Evolutionary conservation across 2,329 filamentous ascomycete genomes (phyloP).

Genomic region (Pseudophaeomoniella oleicola): DNA sequence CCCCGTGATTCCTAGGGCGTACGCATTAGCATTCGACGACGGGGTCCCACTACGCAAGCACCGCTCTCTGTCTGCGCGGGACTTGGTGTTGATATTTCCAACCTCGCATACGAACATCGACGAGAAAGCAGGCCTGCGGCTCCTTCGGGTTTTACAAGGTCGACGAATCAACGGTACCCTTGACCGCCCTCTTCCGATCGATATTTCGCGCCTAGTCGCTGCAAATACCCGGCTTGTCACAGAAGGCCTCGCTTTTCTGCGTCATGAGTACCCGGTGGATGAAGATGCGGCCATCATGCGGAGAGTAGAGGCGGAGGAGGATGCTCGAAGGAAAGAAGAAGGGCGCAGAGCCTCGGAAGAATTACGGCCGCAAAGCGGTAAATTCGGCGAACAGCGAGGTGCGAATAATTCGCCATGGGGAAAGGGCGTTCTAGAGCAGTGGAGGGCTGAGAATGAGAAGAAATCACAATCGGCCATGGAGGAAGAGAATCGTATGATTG

Average conservation of each 20-base stretch:
- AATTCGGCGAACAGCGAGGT: conserved; percentile 1
- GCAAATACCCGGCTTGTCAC: conserved; percentile 16
- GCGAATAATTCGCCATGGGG: conserved; percentile 27
- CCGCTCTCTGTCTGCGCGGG: neutral
- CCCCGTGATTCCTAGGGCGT: neutral
- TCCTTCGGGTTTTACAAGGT: conserved; percentile 25
- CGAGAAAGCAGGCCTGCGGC: conserved; percentile 11
- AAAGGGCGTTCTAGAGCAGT: conserved; percentile 24
- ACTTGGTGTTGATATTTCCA: neutral
- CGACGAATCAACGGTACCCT: conserved; percentile 28
- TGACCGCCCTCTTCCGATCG: conserved; percentile 25
- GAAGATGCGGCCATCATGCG: conserved; percentile 33
- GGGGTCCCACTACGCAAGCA: neutral
- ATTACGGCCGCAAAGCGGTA: conserved; percentile 19
- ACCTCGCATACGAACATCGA: neutral
- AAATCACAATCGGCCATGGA: conserved; percentile 17
- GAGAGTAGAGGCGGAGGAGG: conserved; percentile 20
- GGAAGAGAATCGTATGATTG: neutral
- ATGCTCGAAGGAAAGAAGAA: conserved; percentile 11
- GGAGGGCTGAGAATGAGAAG: conserved; percentile 23
- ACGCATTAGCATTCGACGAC: neutral
- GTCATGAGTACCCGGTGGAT: conserved; percentile 26
- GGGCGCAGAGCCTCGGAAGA: conserved; percentile 24
- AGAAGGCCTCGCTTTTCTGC: conserved; percentile 24
- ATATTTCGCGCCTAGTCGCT: conserved; percentile 18